Conservation (phyloP, 176 grass and related monocot species). For the Otatea glauca region DNA sequence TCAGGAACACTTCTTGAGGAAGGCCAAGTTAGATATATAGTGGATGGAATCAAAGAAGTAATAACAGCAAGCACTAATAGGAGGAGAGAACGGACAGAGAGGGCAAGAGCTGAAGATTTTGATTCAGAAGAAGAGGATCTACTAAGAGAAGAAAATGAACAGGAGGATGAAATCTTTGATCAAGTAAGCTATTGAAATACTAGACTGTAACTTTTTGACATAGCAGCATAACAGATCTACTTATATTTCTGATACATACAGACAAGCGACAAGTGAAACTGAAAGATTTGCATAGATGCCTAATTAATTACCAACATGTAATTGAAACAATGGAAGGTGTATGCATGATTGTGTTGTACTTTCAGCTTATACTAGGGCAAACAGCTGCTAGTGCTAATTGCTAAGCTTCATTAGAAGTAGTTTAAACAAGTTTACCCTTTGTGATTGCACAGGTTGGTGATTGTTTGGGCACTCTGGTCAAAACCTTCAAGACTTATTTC, state of each 20-base stretch:
- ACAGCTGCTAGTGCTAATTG: slow-evolving; percentile 14
- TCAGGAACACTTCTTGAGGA: slow-evolving; percentile 68
- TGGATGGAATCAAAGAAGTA: slow-evolving; percentile 77
- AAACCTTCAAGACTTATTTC: slow-evolving; percentile 78
- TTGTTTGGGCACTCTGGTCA: slow-evolving; percentile 76
- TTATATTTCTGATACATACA: slow-evolving; percentile 25
- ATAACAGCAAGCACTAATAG: slow-evolving; percentile 63
- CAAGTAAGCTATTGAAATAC: slow-evolving; percentile 56
- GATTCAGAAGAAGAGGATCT: slow-evolving; percentile 87
- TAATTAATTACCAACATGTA: slow-evolving; percentile 12
- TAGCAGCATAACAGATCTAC: neutral
- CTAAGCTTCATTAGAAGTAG: slow-evolving; percentile 14
- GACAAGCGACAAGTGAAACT: slow-evolving; percentile 8
- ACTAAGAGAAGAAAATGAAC: slow-evolving; percentile 84
- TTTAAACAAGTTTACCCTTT: slow-evolving; percentile 25
- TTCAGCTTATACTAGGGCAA: neutral
- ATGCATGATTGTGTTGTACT: slow-evolving; percentile 25
- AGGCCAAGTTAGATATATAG: slow-evolving; percentile 67
- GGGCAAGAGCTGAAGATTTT: slow-evolving; percentile 64
- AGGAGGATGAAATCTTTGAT: slow-evolving; percentile 87
- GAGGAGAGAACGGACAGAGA: slow-evolving; percentile 68
- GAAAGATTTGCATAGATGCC: slow-evolving; percentile 29
- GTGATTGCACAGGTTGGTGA: slow-evolving; percentile 62
- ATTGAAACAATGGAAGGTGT: neutral
- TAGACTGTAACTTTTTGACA: slow-evolving; percentile 14